These are phyloP conservation scores for Cercospora janseana DNA, from an alignment of 2,329 filamentous ascomycete species.

Conservation along the genomic window DNA sequence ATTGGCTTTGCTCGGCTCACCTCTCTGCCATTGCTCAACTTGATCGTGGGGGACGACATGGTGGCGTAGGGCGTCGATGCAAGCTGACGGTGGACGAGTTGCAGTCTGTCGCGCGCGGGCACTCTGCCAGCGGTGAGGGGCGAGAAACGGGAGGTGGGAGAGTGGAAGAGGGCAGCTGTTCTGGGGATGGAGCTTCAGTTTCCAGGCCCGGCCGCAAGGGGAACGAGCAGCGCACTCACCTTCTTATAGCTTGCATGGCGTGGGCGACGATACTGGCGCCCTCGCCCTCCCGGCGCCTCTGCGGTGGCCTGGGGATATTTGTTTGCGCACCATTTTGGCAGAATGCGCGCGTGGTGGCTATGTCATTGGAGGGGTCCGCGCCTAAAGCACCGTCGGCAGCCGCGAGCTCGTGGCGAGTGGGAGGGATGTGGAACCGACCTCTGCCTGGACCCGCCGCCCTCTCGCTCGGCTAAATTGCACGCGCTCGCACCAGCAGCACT, in stretches of 20 bases:
- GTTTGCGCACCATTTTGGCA: constrained; percentile 17
- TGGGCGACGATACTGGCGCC: neutral
- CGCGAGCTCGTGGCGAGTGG: constrained; percentile 2
- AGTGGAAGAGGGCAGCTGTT: constrained; percentile 19
- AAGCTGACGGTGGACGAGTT: constrained; percentile 10
- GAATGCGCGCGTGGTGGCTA: constrained; percentile 15
- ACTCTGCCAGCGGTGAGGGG: constrained; percentile 1
- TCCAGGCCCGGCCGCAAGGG: neutral
- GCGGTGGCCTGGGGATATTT: constrained; percentile 12
- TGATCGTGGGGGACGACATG: constrained; percentile 35
- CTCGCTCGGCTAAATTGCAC: constrained; percentile 4
- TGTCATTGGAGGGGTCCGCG: constrained; percentile 16
- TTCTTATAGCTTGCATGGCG: constrained; percentile 22
- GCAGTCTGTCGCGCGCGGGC: constrained; percentile 10
- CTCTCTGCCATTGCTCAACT: constrained; percentile 41
- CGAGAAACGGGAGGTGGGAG: constrained; percentile 8
- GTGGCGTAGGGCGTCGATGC: constrained; percentile 30
- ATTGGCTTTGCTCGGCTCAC: too few species aligned
- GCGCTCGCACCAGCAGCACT: too few species aligned
- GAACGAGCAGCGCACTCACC: constrained; percentile 6
- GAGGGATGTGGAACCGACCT: too few species aligned
- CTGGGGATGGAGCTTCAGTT: constrained; percentile 13
- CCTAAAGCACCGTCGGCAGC: neutral
- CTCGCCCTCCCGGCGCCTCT: constrained; percentile 8
- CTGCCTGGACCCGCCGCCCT: neutral